Conservation (phyloP, 192 early-diverging fungal genomes). For the Dissophora ornata region DNA sequence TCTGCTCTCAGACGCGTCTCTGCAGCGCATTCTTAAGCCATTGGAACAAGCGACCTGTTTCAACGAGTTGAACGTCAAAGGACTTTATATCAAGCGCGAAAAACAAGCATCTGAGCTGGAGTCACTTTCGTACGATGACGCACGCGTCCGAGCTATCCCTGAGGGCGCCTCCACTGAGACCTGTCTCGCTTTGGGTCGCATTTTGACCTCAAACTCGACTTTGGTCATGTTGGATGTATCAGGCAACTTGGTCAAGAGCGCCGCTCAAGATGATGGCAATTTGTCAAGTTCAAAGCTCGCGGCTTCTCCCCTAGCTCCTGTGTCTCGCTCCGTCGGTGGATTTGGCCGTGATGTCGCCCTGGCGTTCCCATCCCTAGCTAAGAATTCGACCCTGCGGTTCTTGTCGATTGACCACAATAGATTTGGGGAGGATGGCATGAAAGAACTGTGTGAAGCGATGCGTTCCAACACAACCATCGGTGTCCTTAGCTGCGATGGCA, state of each 20-base stretch:
- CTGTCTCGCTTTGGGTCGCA: conserved; percentile 25
- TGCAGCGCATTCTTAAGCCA: conserved; percentile 25
- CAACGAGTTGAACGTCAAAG: conserved; percentile 44
- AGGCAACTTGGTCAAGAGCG: not conserved
- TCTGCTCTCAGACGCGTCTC: conserved; percentile 9
- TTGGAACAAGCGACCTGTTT: conserved; percentile 23
- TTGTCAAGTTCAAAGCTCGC: too few species aligned
- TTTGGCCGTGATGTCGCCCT: conserved; percentile 29
- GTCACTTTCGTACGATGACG: conserved; percentile 10
- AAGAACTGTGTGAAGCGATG: conserved; percentile 21
- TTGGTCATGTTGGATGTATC: conserved; percentile 42
- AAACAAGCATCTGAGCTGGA: conserved; percentile 1
- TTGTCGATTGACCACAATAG: conserved; percentile 27
- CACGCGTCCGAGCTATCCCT: conserved; percentile 1
- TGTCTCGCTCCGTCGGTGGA: conserved; percentile 15
- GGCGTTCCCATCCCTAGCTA: conserved; percentile 20
- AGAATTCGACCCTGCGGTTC: conserved; percentile 18
- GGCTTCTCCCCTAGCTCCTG: too few species aligned
- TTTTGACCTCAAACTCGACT: conserved; percentile 19
- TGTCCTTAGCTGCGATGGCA: conserved; percentile 39
- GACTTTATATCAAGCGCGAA: conserved; percentile 15
- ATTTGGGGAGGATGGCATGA: conserved; percentile 25
- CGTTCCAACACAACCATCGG: conserved; percentile 8
- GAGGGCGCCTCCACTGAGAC: conserved; percentile 20
- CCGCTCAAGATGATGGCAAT: too few species aligned